Evolutionary conservation across 2,329 filamentous ascomycete genomes (phyloP).

Genomic region (Alternaria infectoria): DNA sequence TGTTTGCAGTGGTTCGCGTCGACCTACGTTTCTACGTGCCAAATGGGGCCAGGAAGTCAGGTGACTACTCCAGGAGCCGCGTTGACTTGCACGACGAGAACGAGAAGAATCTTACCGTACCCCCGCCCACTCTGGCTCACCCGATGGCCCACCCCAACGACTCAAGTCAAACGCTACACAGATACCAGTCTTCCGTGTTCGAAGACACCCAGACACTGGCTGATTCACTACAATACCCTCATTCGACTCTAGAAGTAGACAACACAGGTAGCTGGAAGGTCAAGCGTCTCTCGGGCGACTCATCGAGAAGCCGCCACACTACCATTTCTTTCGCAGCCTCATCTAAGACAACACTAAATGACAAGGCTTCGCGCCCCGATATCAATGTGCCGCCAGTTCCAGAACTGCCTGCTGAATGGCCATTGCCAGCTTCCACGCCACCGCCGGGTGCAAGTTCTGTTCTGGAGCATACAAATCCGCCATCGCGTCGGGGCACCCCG

Average conservation of each 20-base stretch:
- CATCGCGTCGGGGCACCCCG: conserved; percentile 13
- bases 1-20: conserved; percentile 71
- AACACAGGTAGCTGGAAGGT: conserved; percentile 41
- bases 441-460: conserved; percentile 16
- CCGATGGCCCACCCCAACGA: conserved; percentile 19
- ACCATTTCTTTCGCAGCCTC: conserved; percentile 21
- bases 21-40: conserved; percentile 80
- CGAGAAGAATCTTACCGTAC: conserved; percentile 28
- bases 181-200: conserved; percentile 38
- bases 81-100: conserved; percentile 28
- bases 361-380: conserved; percentile 21
- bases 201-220: conserved; percentile 42
- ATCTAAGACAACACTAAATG: conserved; percentile 20
- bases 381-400: conserved; percentile 35
- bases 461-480: conserved; percentile 19
- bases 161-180: conserved; percentile 37
- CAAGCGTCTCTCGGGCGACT: conserved; percentile 33
- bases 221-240: conserved; percentile 41
- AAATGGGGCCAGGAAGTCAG: conserved; percentile 64
- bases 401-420: conserved; percentile 32
- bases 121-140: conserved; percentile 10
- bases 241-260: conserved; percentile 42
- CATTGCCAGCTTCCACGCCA: conserved; percentile 27
- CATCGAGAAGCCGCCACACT: conserved; percentile 13
- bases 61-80: conserved; percentile 36